Conservation (phyloP, 148 eudicot species). For the Rhododendron simsii region DNA sequence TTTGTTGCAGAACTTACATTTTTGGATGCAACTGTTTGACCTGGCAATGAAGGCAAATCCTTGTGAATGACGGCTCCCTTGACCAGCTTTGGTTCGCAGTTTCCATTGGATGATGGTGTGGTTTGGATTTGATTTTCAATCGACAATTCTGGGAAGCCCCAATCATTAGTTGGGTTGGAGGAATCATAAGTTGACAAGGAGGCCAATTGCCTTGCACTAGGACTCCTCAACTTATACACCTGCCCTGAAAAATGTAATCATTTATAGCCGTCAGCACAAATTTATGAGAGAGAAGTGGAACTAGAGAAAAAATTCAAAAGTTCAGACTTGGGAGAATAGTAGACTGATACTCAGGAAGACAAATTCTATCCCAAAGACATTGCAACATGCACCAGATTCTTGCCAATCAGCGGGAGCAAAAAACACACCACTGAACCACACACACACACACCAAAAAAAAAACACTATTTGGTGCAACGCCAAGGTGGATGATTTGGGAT, state of each 20-base stretch:
- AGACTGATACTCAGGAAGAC: neutral
- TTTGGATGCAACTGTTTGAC: conserved; percentile 12
- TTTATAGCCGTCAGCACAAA: neutral
- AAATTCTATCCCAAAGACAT: neutral
- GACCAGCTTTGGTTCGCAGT: conserved; percentile 26
- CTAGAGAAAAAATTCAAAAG: neutral
- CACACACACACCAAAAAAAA: neutral
- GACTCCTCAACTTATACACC: conserved; percentile 73
- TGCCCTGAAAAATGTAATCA: conserved; percentile 45
- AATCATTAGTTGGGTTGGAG: conserved; percentile 86
- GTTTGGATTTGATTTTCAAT: conserved; percentile 18
- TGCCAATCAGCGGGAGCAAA: neutral
- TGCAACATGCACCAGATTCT: neutral
- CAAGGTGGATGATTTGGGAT: neutral
- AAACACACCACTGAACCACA: neutral
- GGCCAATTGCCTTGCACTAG: conserved; percentile 57
- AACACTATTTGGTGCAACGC: neutral
- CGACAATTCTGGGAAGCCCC: conserved; percentile 80
- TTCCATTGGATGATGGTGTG: conserved; percentile 15
- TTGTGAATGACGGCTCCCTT: conserved; percentile 15
- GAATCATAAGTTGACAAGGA: conserved; percentile 66
- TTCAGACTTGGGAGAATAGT: neutral
- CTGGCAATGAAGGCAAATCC: conserved; percentile 20
- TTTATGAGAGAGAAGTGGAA: neutral
- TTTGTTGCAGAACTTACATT: conserved; percentile 34